Evolutionary conservation across 2,329 filamentous ascomycete species (phyloP).

Genomic region (Xylariaceae sp.): DNA sequence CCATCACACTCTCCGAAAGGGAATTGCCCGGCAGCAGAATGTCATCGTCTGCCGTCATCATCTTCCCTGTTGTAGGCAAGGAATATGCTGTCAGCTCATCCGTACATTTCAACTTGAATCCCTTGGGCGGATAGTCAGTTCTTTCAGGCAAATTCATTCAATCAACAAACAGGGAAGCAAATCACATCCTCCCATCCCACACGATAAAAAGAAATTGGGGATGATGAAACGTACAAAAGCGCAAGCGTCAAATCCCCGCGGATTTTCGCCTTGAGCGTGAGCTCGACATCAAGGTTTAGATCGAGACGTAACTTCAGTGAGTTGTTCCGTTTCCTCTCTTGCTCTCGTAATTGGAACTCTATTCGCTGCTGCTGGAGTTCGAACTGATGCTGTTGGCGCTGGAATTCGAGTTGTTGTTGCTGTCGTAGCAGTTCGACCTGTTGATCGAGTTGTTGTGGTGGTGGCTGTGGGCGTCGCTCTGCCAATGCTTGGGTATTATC

Average conservation of each 20-base stretch:
- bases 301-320: conserved; percentile 69
- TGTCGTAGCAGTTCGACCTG: conserved; percentile 8
- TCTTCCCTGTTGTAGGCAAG: too few species aligned
- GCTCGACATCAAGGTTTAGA: conserved; percentile 76
- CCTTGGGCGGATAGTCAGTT: too few species aligned
- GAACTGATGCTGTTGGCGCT: conserved; percentile 18
- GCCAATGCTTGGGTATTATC: conserved; percentile 27
- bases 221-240: conserved; percentile 21
- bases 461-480: conserved; percentile 23
- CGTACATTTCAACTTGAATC: too few species aligned
- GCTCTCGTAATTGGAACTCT: conserved; percentile 26
- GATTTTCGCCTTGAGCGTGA: conserved; percentile 79
- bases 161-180: too few species aligned
- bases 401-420: conserved; percentile 11
- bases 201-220: not conserved
- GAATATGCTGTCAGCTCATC: too few species aligned
- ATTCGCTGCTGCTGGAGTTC: conserved; percentile 24
- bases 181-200: too few species aligned
- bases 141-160: too few species aligned
- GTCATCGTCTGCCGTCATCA: too few species aligned
- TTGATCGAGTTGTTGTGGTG: not conserved
- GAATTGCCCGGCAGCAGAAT: too few species aligned
- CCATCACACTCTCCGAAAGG: too few species aligned
- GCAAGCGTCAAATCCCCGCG: conserved; percentile 68
- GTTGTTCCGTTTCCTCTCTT: conserved; percentile 37